phyloP scores from a whole-genome alignment of 805 yeast species.

The Myxozyma melibiosi region DNA sequence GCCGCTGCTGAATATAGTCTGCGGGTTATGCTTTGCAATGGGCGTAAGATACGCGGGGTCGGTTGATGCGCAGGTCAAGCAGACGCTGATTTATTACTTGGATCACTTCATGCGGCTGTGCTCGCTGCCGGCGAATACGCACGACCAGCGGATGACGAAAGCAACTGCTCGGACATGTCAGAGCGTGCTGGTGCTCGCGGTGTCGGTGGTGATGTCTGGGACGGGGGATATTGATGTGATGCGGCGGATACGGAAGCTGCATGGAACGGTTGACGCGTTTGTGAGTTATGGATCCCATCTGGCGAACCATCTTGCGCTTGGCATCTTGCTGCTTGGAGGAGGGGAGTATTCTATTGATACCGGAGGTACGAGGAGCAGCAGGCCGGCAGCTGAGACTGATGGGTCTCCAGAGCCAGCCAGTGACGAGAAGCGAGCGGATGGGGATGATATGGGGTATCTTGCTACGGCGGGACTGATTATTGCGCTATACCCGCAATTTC shows the following conservation, averaged over 20 bases:
- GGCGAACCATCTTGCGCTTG: constrained; percentile 80
- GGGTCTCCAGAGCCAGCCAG: not conserved
- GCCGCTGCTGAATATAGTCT: constrained; percentile 63
- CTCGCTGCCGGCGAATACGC: constrained; percentile 48
- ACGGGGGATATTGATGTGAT: constrained; percentile 83
- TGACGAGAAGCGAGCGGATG: not conserved
- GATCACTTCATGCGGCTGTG: constrained; percentile 55
- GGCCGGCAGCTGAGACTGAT: not conserved
- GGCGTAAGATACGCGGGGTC: constrained; percentile 79
- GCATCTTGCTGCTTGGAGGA: constrained; percentile 86
- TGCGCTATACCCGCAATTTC: constrained; percentile 76
- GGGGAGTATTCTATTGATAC: constrained; percentile 82
- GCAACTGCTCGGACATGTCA: constrained; percentile 58
- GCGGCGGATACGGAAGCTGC: constrained; percentile 69
- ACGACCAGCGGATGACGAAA: constrained; percentile 61
- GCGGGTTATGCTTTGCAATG: constrained; percentile 74
- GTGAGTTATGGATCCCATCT: constrained; percentile 68
- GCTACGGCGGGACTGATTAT: constrained; percentile 71
- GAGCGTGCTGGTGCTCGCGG: constrained; percentile 62
- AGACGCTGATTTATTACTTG: constrained; percentile 56
- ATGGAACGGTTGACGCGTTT: constrained; percentile 50
- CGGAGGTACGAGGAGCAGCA: no score
- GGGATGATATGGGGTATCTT: constrained; percentile 43
- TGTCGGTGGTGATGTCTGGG: constrained; percentile 82
- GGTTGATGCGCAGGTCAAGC: constrained; percentile 55